These are phyloP conservation scores for Bipolaris oryzae DNA, from an alignment of 2,329 filamentous ascomycete species.

Conservation along the genomic window DNA sequence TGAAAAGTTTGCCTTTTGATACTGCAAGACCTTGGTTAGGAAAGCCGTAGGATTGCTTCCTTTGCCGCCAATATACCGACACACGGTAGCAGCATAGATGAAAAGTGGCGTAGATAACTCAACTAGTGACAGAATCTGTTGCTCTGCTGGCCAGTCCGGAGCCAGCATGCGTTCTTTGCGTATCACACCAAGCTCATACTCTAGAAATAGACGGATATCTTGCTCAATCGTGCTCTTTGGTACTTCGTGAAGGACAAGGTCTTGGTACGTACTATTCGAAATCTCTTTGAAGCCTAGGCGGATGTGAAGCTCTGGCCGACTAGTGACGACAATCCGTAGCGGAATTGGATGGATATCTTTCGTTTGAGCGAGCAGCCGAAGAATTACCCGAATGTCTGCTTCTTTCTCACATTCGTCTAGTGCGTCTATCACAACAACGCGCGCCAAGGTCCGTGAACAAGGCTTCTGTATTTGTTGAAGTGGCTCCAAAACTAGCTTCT, in stretches of 20 bases:
- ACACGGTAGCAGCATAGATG: slow-evolving; percentile 42
- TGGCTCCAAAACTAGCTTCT: slow-evolving; percentile 16
- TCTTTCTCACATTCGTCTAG: slow-evolving; percentile 42
- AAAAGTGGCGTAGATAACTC: slow-evolving; percentile 40
- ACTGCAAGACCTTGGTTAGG: slow-evolving; percentile 12
- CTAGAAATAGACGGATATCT: slow-evolving; percentile 27
- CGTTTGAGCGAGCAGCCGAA: slow-evolving; percentile 22
- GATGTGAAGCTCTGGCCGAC: slow-evolving; percentile 28
- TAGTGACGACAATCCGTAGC: slow-evolving; percentile 27
- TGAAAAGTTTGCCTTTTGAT: slow-evolving; percentile 22
- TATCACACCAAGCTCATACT: slow-evolving; percentile 28
- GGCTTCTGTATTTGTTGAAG: neutral
- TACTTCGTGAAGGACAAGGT: slow-evolving; percentile 29
- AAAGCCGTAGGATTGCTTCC: slow-evolving; percentile 10
- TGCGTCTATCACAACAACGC: slow-evolving; percentile 30
- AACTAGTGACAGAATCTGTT: slow-evolving; percentile 33
- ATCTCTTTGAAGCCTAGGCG: slow-evolving; percentile 30
- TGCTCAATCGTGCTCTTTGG: slow-evolving; percentile 25
- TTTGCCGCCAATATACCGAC: slow-evolving; percentile 28
- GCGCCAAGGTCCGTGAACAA: neutral
- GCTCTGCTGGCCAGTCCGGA: slow-evolving; percentile 30
- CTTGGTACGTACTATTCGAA: slow-evolving; percentile 23
- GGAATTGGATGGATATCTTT: slow-evolving; percentile 13
- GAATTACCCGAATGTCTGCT: slow-evolving; percentile 23
- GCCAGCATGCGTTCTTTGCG: slow-evolving; percentile 19